Conservation (phyloP, 2,329 filamentous ascomycete genomes). For the Verticillium klebahnii region DNA sequence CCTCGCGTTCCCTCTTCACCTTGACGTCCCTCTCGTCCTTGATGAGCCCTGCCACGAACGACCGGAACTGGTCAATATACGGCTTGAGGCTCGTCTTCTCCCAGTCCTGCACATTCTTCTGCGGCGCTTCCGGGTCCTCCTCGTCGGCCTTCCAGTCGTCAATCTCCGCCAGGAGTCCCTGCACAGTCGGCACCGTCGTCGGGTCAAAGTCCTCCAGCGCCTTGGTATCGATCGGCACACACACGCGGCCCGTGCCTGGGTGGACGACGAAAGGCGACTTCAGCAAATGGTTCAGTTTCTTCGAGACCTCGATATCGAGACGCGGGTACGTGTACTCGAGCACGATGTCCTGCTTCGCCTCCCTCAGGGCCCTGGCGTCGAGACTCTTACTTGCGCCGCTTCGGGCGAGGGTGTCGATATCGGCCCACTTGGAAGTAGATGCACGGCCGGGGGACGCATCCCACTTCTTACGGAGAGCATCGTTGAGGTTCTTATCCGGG, state of each 20-base stretch:
- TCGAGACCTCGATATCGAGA: slow-evolving; percentile 94
- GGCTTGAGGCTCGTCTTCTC: slow-evolving; percentile 95
- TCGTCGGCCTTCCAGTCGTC: slow-evolving; percentile 65
- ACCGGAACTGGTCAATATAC: slow-evolving; percentile 84
- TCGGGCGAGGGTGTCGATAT: slow-evolving; percentile 84
- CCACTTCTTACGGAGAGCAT: slow-evolving; percentile 86
- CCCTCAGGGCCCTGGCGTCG: slow-evolving; percentile 68
- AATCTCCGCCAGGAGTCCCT: slow-evolving; percentile 76
- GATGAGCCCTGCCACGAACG: slow-evolving; percentile 73
- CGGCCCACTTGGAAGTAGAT: slow-evolving; percentile 83
- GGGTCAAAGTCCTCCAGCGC: slow-evolving; percentile 81
- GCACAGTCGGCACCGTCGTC: slow-evolving; percentile 82
- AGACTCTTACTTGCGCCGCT: slow-evolving; percentile 67
- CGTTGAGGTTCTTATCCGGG: slow-evolving; percentile 72
- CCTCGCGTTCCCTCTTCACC: slow-evolving; percentile 52
- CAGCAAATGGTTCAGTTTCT: slow-evolving; percentile 96
- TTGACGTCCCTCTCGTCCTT: slow-evolving; percentile 63
- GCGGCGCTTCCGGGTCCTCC: slow-evolving; percentile 32
- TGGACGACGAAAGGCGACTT: slow-evolving; percentile 97
- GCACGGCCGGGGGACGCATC: slow-evolving; percentile 72
- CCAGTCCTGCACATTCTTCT: slow-evolving; percentile 66
- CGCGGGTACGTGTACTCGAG: slow-evolving; percentile 97
- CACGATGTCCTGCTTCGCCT: slow-evolving; percentile 93
- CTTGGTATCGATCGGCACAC: slow-evolving; percentile 83
- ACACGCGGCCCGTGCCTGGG: slow-evolving; percentile 88